Evolutionary conservation across 805 yeast species (phyloP), one percentile per base, ranked within the genome.

Genomic region (Candida berthetii): DNA sequence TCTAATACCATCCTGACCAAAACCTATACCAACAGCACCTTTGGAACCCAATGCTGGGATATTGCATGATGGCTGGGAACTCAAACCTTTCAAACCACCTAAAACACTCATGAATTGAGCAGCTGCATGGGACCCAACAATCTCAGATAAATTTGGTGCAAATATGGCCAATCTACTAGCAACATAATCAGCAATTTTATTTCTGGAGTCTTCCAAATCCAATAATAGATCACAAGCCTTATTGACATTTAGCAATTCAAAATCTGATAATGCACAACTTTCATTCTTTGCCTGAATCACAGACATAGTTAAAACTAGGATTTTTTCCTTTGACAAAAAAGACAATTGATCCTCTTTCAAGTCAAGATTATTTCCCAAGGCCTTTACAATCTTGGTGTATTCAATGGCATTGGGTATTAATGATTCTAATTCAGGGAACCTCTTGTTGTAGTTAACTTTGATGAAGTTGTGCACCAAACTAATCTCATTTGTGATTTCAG

Each of bases 41-140:
- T 71, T 71, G 13, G 75, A 74, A 0, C 96, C 96, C 37, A 87
- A 64, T 0, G 95, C 77, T 0, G 96, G 80, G 18, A 91, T 53
- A 55, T 91, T 91, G 52, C 97, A 86, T 3, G 96, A 72, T 0
- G 96, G 96, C 0, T 85, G 76, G 25, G 61, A 64, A 3, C 88
- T 77, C 9, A 91, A 62, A 7, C 76, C 80, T 11, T 64, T 64
- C 4, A 91, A 58, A 0, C 95, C 88, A 2, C 95, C 95, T 1
- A 76, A 65, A 15, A 74, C 68, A 1, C 86, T 74, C 19, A 91
- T 62, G 15, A 93, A 60, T 50, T 84, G 86, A 0, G 95, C 82
- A 0, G 96, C 77, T 0, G 85, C 74, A 6, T 73, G 65, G 0
- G 95, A 66, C 0, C 96, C 95, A 2, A 91, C 68, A 7, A 93